Percentiles rank a stretch among this genome's conserved stretches.
Evolutionary conservation across 2,329 filamentous ascomycete genomes (phyloP).

Genomic region (Xenosphaeropsis pyriputrescens): DNA sequence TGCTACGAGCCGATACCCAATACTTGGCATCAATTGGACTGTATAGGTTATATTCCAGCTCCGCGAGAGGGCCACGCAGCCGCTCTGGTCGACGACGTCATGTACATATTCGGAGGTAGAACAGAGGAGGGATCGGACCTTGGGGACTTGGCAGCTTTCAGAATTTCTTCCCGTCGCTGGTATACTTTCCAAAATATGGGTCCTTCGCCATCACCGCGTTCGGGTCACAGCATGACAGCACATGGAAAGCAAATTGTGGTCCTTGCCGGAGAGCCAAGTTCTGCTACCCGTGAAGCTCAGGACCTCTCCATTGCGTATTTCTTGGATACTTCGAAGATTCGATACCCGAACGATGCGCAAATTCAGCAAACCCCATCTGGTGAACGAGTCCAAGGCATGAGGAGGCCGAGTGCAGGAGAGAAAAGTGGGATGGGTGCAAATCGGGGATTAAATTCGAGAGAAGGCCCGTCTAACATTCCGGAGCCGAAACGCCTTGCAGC

Average conservation of each 20-base stretch:
- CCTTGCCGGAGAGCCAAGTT: conserved; percentile 86
- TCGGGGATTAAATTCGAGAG: conserved; percentile 14
- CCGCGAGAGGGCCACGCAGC: conserved; percentile 90
- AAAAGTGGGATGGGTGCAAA: conserved; percentile 11
- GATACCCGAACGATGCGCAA: conserved; percentile 69
- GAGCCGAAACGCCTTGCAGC: conserved; percentile 28
- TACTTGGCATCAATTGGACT: conserved; percentile 78
- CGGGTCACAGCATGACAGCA: conserved; percentile 94
- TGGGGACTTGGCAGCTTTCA: conserved; percentile 80
- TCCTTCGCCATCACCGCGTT: conserved; percentile 80
- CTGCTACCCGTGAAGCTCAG: conserved; percentile 62
- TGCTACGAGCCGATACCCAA: conserved; percentile 78
- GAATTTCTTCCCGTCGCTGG: conserved; percentile 76
- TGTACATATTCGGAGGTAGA: conserved; percentile 97
- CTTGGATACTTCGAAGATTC: conserved; percentile 88
- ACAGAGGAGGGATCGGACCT: conserved; percentile 88
- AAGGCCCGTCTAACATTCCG: conserved; percentile 8
- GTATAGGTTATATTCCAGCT: conserved; percentile 92
- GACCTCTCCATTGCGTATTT: conserved; percentile 85
- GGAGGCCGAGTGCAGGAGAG: conserved; percentile 27
- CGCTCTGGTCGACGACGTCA: conserved; percentile 87
- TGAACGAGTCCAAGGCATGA: conserved; percentile 21
- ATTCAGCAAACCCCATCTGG: conserved; percentile 21
- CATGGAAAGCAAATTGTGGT: conserved; percentile 88
- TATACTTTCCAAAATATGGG: conserved; percentile 99